Percentiles rank a stretch among this genome's conserved stretches.
Conservation (phyloP, 148 eudicot genomes). For the Diospyros kaki region DNA sequence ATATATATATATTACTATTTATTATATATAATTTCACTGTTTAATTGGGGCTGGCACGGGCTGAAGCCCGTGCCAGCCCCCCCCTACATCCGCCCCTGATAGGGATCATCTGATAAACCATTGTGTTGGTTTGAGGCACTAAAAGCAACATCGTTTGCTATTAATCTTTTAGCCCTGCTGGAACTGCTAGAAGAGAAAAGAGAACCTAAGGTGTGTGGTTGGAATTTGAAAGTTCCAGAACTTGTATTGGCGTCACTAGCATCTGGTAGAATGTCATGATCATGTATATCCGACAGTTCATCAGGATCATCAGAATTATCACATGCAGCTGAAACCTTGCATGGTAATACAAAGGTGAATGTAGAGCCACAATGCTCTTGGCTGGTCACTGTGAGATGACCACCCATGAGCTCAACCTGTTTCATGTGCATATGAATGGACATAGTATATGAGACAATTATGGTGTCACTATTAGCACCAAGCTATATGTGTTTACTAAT, state of each 20-base stretch:
- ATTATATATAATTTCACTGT: too few relatives aligned
- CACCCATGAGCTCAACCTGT: constrained; percentile 97
- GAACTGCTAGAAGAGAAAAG: constrained; percentile 40
- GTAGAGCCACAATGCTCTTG: constrained; percentile 71
- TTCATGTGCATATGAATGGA: constrained; percentile 8
- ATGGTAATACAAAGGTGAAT: constrained; percentile 78
- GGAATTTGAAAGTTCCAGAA: constrained; percentile 59
- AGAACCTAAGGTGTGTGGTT: constrained; percentile 58
- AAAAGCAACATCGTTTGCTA: constrained; percentile 25
- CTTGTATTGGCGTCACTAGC: constrained; percentile 36
- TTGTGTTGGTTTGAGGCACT: constrained; percentile 21
- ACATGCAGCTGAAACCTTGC: constrained; percentile 47
- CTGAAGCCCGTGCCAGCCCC: too few relatives aligned
- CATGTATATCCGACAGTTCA: constrained; percentile 48
- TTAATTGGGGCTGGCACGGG: too few relatives aligned
- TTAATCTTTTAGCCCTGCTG: constrained; percentile 34
- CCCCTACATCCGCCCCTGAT: too few relatives aligned
- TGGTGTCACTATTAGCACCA: background rate
- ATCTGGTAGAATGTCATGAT: constrained; percentile 35
- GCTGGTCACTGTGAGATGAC: constrained; percentile 76
- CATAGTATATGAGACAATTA: background rate
- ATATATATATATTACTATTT: too few relatives aligned
- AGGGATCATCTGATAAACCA: constrained; percentile 27
- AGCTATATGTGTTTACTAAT: background rate
- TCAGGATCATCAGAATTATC: constrained; percentile 70